Base-by-base conservation (phyloP, 805 yeast genomes). In the Tetrapisispora pingtungensis region DNA sequence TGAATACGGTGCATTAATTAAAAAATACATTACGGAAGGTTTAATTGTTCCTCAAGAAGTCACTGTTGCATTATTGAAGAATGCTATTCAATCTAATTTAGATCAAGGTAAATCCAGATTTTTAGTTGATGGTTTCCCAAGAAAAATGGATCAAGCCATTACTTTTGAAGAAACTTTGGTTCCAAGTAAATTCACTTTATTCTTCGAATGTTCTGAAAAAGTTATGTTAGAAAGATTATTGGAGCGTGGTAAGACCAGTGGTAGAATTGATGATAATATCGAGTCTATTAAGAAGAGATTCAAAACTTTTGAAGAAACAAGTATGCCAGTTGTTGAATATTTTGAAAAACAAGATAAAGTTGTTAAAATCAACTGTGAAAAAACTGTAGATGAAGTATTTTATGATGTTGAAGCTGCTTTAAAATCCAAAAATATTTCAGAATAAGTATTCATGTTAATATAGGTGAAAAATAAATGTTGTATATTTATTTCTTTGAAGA, bases 61-160 rank as follows among this genome's bases (percentile, higher is more conserved):
- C 44, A 93, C 98, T 2, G 73, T 90, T 54, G 90, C 86, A 1
- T 69, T 90, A 46, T 73, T 90, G 57, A 76, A 81, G 56, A 80
- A 83, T 49, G 95, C 96, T 10, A 88, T 90, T 67, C 56, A 67
- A 33, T 81, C 74, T 30, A 67, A 74, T 41, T 61, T 64, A 50
- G 49, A 54, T 3, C 59, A 70, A n/a, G 81, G 84, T 14, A 66
- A 66, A 20, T 55, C 52, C 13, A 78, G 78, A 53, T 90, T 89
- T 63, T 69, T 90, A 56, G 80, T 90, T 43, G 98, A 90, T 63
- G 98, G 98, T 0, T 90, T 93, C 75, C 98, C 98, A 40, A 77
- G 97, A 62, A 87, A 89, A 63, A 90, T 93, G 97, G 97, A 93
- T 66, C 98, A 90, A 70, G 97, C 97, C 0, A 47, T 83, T 34